phyloP scores from a whole-genome alignment of 805 yeast genomes.

The Cyberlindnera suaveolens region DNA sequence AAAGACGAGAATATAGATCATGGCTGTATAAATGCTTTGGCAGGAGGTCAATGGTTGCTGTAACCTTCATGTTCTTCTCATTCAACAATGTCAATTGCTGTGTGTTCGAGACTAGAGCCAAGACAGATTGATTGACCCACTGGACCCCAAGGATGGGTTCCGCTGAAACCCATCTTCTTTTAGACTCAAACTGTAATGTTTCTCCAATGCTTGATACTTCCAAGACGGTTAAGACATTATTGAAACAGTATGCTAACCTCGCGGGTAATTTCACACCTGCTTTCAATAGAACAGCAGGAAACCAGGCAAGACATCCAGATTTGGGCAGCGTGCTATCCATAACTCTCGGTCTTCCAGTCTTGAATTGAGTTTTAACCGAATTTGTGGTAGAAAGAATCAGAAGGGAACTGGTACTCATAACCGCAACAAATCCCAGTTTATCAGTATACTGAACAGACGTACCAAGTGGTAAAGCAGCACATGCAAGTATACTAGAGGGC shows the following conservation, averaged over 20 bases:
- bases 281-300: conserved; percentile 39
- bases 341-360: conserved; percentile 41
- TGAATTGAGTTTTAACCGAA: conserved; percentile 45
- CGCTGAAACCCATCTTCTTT: conserved; percentile 36
- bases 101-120: conserved; percentile 38
- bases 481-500: conserved; percentile 32
- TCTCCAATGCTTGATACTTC: conserved; percentile 37
- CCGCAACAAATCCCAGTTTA: conserved; percentile 50
- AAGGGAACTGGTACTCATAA: conserved; percentile 46
- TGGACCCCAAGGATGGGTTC: conserved; percentile 47
- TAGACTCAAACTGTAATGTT: conserved; percentile 32
- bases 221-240: conserved; percentile 49
- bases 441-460: conserved; percentile 49
- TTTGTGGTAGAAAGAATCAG: conserved; percentile 51
- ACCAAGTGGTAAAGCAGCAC: conserved; percentile 56
- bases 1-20: conserved; percentile 24
- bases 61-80: conserved; percentile 30
- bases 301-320: conserved; percentile 56
- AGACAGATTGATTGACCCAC: conserved; percentile 45
- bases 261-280: conserved; percentile 30
- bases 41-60: conserved; percentile 15
- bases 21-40: conserved; percentile 30
- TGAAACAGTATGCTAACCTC: conserved; percentile 62
- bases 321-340: conserved; percentile 25
- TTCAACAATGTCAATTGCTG: conserved; percentile 40